Evolutionary conservation across 2,329 filamentous ascomycete genomes (phyloP).

Genomic region (Paecilomyces niveus): DNA sequence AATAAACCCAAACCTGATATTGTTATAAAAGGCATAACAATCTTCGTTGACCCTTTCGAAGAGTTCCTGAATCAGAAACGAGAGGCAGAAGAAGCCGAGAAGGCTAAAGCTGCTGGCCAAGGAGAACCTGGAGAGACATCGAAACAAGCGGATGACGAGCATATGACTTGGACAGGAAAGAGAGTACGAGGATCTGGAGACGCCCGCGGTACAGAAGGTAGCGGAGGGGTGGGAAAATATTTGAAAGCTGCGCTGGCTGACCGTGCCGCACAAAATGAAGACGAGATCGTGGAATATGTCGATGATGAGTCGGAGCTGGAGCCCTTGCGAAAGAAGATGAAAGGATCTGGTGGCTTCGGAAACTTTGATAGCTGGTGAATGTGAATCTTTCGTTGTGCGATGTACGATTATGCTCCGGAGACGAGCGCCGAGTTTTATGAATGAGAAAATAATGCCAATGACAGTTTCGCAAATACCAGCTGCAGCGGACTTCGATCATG

Average conservation of each 20-base stretch:
- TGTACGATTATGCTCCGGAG: not conserved
- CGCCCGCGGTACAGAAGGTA: conserved; percentile 40
- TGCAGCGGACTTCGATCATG: not conserved
- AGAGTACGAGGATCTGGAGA: conserved; percentile 64
- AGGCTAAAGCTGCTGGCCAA: conserved; percentile 12
- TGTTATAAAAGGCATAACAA: conserved; percentile 70
- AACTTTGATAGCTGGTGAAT: conserved; percentile 87
- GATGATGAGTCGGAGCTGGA: conserved; percentile 59
- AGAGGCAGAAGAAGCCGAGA: conserved; percentile 53
- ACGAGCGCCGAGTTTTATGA: not conserved
- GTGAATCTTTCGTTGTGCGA: not conserved
- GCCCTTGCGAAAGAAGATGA: conserved; percentile 73
- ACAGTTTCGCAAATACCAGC: not conserved
- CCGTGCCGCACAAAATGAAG: conserved; percentile 34
- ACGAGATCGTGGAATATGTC: conserved; percentile 55
- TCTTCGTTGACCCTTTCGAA: conserved; percentile 92
- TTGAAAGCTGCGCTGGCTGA: conserved; percentile 54
- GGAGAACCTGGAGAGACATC: conserved; percentile 14
- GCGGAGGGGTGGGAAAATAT: conserved; percentile 68
- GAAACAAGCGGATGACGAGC: conserved; percentile 65
- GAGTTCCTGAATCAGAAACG: conserved; percentile 76
- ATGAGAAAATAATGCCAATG: not conserved
- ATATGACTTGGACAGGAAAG: conserved; percentile 94
- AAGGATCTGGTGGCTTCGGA: conserved; percentile 67
- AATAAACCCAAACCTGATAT: conserved; percentile 73